Evolutionary conservation across 2,329 filamentous ascomycete species (phyloP).

Genomic region (Fusarium odoratissimum): DNA sequence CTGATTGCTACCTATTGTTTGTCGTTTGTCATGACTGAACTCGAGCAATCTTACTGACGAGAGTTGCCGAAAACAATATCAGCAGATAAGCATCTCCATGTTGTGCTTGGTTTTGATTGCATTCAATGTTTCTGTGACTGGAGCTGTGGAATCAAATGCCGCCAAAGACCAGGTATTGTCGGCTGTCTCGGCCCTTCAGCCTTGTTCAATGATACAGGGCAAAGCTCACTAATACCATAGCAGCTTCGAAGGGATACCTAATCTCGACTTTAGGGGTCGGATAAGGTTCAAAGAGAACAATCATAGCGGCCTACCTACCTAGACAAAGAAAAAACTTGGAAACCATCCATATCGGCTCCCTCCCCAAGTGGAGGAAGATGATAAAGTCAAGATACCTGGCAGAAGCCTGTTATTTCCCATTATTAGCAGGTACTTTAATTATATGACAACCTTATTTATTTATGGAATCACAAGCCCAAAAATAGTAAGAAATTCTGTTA

Average conservation of each 20-base stretch:
- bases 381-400: neutral
- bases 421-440: neutral
- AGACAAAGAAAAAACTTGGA: neutral
- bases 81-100: neutral
- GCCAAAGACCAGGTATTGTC: slow-evolving; percentile 20
- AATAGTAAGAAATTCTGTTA: neutral
- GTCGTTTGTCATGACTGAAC: neutral
- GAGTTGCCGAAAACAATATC: neutral
- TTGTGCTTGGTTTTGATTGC: neutral
- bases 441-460: neutral
- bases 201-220: slow-evolving; percentile 6
- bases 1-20: neutral
- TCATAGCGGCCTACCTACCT: neutral
- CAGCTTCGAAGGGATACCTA: neutral
- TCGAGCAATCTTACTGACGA: neutral
- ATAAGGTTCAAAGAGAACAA: neutral
- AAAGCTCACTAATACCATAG: slow-evolving; percentile 1
- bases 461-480: neutral
- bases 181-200: slow-evolving; percentile 23
- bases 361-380: neutral
- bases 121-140: neutral
- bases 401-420: neutral
- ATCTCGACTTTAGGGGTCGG: neutral
- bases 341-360: neutral
- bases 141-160: slow-evolving; percentile 3